phyloP scores from a whole-genome alignment of 73 alveolate genomes.

The Breviolum minutum region DNA sequence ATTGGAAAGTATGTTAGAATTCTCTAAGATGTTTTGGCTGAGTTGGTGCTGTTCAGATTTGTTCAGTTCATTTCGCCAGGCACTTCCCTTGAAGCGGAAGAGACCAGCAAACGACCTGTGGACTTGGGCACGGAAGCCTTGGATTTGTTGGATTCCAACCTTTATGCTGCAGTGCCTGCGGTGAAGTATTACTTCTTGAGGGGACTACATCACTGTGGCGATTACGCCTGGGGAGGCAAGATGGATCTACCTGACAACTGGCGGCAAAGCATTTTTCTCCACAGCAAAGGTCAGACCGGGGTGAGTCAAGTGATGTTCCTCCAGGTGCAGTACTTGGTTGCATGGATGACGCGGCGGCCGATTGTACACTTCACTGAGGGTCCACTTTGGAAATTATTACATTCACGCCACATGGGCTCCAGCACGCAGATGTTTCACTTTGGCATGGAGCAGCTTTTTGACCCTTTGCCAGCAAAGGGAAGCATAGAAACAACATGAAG shows the following conservation, averaged over 20 bases:
- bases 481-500: background rate
- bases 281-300: background rate
- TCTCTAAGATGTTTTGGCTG: too few relatives aligned
- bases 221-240: background rate
- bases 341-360: constrained; percentile 58
- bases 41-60: too few relatives aligned
- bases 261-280: background rate
- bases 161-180: constrained; percentile 6
- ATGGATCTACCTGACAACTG: background rate
- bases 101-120: background rate
- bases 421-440: background rate
- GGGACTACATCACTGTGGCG: background rate
- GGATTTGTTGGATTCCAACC: background rate
- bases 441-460: background rate
- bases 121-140: background rate
- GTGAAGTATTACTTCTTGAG: constrained; percentile 2
- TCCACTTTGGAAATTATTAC: background rate
- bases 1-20: too few relatives aligned
- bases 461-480: background rate
- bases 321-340: constrained; percentile 35
- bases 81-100: too few relatives aligned
- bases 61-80: too few relatives aligned
- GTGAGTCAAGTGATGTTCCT: constrained; percentile 33
- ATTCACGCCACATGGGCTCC: background rate
- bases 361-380: constrained; percentile 29